Evolutionary conservation across 2,329 filamentous ascomycete genomes (phyloP).

Genomic region (Ophiosphaerella korrae): DNA sequence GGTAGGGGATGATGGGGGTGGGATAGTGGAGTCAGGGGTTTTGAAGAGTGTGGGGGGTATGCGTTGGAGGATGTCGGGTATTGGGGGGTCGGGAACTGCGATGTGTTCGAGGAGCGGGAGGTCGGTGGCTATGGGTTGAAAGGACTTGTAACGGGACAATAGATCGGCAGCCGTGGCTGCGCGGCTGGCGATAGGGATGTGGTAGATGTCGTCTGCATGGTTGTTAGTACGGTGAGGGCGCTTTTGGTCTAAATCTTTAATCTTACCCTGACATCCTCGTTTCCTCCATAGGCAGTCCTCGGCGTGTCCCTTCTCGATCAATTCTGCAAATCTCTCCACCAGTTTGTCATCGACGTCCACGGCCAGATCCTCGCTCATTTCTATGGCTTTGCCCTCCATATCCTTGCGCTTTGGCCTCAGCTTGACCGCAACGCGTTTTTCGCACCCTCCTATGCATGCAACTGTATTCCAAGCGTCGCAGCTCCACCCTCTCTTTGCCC

Average conservation of each 20-base stretch:
- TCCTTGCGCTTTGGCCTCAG: conserved; percentile 62
- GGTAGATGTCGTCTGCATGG: conserved; percentile 64
- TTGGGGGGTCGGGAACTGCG: conserved; percentile 35
- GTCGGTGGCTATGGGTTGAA: conserved; percentile 39
- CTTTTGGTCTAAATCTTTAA: neutral
- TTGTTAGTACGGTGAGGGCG: conserved; percentile 16
- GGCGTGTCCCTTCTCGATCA: conserved; percentile 76
- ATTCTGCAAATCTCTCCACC: conserved; percentile 73
- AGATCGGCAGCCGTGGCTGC: conserved; percentile 45
- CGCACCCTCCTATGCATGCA: conserved; percentile 79
- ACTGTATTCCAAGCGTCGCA: conserved; percentile 77
- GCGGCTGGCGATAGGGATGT: conserved; percentile 54
- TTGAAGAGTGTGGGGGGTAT: conserved; percentile 32
- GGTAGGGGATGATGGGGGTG: conserved; percentile 22
- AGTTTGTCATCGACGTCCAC: conserved; percentile 64
- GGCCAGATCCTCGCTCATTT: conserved; percentile 55
- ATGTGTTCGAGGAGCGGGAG: conserved; percentile 42
- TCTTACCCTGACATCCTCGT: conserved; percentile 80
- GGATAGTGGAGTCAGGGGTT: conserved; percentile 15
- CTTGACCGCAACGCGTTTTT: conserved; percentile 81
- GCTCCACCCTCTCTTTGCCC: conserved; percentile 92
- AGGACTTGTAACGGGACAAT: conserved; percentile 48
- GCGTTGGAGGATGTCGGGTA: conserved; percentile 32
- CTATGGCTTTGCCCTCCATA: conserved; percentile 52
- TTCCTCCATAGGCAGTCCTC: conserved; percentile 86